Base-by-base conservation (phyloP, 2,329 filamentous ascomycete genomes). In the Coniochaeta ligniaria region DNA sequence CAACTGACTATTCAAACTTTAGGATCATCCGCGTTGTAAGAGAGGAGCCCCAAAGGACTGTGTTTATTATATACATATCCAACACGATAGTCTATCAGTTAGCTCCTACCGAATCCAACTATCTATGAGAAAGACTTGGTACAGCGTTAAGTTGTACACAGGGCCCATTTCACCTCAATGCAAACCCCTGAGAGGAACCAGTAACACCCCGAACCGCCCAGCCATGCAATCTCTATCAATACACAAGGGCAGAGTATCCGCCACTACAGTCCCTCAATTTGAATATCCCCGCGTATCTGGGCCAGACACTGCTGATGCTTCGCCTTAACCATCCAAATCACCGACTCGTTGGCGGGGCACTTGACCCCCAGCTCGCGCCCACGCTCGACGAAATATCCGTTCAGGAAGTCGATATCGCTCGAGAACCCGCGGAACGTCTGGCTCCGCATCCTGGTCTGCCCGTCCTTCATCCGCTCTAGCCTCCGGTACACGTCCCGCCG, bases 351-450 rank as follows among this genome's bases (percentile, higher is more conserved):
- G 63, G 88, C 78, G 12, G 85, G 83, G 67, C 87, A 87, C 58
- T 83, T 78, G n/a, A 96, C 78, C 1, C 91, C 90, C 62, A 93
- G 68, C 70, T 90, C 83, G 66, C 84, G 81, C 0, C 90, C 95
- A 45, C 88, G 83, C 58, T 78, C 81, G 35, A 96, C 80, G 62
- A 99, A 89, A 75, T 94, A 99, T 0, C 93, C 94, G 71, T 96
- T 97, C 66, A 94, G 83, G 68, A 88, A 96, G 54, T 93, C 85
- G 45, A 97, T 83, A 68, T 96, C 92, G 0, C 91, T 92, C 61
- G 79, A 75, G 63, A 76, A 75, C 1, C 90, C 88, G 1, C 74
- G 72, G 12, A 83, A 75, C 14, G 93, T 77, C 67, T 88, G 85
- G 59, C 82, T 80, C 6, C 90, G 76, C 85, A 96, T 92, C 22